Percentiles rank a stretch among this genome's conserved stretches.
Conservation (phyloP, 768 basidiomycete species). For the Kwoniella sp. region DNA sequence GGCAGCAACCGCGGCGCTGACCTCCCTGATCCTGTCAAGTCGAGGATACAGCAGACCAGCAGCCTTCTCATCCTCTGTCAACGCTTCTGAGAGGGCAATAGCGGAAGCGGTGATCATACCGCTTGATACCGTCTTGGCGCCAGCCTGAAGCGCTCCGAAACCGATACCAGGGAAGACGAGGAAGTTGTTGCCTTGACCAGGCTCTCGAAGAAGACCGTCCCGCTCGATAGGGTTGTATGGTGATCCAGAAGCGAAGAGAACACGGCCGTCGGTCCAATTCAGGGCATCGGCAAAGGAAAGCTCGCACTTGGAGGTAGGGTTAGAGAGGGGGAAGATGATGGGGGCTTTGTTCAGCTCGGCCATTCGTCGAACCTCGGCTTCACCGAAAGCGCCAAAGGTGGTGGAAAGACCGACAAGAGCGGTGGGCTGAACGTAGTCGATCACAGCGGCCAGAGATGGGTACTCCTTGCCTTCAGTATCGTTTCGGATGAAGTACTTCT, state of each 20-base stretch:
- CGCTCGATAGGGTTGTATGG: conserved; percentile 73
- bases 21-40: conserved; percentile 81
- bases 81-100: conserved; percentile 72
- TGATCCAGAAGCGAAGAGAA: conserved; percentile 79
- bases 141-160: conserved; percentile 63
- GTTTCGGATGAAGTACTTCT: conserved; percentile 80
- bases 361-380: conserved; percentile 74
- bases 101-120: conserved; percentile 87
- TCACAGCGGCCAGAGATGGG: conserved; percentile 72
- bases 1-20: conserved; percentile 72
- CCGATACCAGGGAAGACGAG: conserved; percentile 69
- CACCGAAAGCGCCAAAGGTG: conserved; percentile 73
- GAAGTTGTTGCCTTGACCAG: conserved; percentile 96
- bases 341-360: conserved; percentile 71
- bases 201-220: conserved; percentile 65
- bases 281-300: conserved; percentile 50
- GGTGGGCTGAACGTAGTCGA: conserved; percentile 81
- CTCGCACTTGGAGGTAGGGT: conserved; percentile 63
- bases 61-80: conserved; percentile 70
- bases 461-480: conserved; percentile 79
- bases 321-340: conserved; percentile 90
- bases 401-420: conserved; percentile 90
- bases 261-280: conserved; percentile 64
- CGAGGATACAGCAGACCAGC: conserved; percentile 78
- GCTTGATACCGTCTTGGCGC: conserved; percentile 72